phyloP scores from a whole-genome alignment of 805 yeast genomes.

The Blastobotrys muscicola region DNA sequence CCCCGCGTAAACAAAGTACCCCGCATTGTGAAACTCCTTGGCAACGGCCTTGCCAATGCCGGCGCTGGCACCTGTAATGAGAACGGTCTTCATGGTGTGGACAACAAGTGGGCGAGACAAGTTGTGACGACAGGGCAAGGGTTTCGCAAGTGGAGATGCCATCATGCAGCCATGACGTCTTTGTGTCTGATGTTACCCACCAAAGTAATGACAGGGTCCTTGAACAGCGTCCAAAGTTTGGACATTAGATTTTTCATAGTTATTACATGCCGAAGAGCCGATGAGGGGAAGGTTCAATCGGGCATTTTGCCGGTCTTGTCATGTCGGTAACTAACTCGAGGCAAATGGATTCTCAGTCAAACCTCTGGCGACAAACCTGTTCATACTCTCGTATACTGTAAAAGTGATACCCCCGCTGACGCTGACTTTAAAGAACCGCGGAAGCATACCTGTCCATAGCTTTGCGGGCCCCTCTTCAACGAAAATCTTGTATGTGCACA shows the following conservation, averaged over 20 bases:
- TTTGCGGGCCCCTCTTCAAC: conserved; percentile 32
- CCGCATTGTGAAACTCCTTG: conserved; percentile 9
- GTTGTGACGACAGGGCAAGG: too few relatives aligned
- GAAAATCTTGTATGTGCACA: conserved; percentile 28
- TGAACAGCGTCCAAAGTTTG: background rate
- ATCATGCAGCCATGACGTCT: too few relatives aligned
- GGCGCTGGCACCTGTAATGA: conserved; percentile 14
- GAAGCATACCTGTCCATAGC: conserved; percentile 34
- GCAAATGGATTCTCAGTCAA: conserved; percentile 32
- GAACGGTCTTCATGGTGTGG: conserved; percentile 1
- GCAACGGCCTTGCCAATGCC: conserved; percentile 16
- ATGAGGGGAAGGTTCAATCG: too few relatives aligned
- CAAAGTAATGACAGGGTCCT: too few relatives aligned
- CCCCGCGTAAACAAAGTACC: conserved; percentile 51
- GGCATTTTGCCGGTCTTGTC: too few relatives aligned
- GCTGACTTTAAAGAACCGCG: conserved; percentile 61
- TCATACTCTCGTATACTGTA: conserved; percentile 50
- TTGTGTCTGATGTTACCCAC: too few relatives aligned
- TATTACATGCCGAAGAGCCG: too few relatives aligned
- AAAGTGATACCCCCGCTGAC: conserved; percentile 63
- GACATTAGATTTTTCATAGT: too few relatives aligned
- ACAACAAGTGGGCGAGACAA: too few relatives aligned
- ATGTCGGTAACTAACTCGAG: too few relatives aligned
- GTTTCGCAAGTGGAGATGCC: too few relatives aligned
- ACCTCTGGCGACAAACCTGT: conserved; percentile 34